Evolutionary conservation across 2,329 filamentous ascomycete genomes (phyloP), one percentile per base, ranked within the genome.

Genomic region (Fusarium redolens): DNA sequence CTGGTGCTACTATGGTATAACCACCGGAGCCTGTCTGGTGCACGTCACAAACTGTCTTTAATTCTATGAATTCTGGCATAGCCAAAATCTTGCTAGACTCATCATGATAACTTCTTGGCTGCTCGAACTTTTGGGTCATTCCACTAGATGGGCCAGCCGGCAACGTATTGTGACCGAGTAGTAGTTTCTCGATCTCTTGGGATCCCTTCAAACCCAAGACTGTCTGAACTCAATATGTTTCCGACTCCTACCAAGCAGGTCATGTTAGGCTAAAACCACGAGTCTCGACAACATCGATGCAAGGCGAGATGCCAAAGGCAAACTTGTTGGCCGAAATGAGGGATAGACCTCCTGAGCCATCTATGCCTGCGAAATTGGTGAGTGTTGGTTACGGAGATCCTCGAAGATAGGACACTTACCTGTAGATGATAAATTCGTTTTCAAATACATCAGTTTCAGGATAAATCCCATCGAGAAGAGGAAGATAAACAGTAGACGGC

Each of bases 41-140:
- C n/a, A 31, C 3, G n/a, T 31, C 20, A 2, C 3, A 12, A 31
- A 31, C 3, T 31, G 28, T 48, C n/a, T 48, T n/a, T n/a, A 8
- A 31, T 15, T n/a, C 13, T n/a, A 12, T 25, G 25, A 5, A 25
- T 25, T 25, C 5, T 25, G 25, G 25, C 25, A 25, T 25, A 25
- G 25, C 25, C 13, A 8, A n/a, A 48, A n/a, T 30, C 6, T n/a
- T 12, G 13, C 8, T 0, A 8, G 4, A 4, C 4, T 15, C 12
- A 45, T 30, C 4, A 9, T 28, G 17, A 28, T 48, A 1, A 5
- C 9, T 13, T 47, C 20, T 8, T 47, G 1, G 4, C 6, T 15
- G 18, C 13, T 20, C 4, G 3, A 5, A 2, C 5, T 28, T 18
- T 12, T 45, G 0, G 18, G 18, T 3, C 7, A 5, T 30, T 3